Evolutionary conservation across 1,139 yeast genomes (phyloP).

Genomic region (Kluyveromyces sp.): DNA sequence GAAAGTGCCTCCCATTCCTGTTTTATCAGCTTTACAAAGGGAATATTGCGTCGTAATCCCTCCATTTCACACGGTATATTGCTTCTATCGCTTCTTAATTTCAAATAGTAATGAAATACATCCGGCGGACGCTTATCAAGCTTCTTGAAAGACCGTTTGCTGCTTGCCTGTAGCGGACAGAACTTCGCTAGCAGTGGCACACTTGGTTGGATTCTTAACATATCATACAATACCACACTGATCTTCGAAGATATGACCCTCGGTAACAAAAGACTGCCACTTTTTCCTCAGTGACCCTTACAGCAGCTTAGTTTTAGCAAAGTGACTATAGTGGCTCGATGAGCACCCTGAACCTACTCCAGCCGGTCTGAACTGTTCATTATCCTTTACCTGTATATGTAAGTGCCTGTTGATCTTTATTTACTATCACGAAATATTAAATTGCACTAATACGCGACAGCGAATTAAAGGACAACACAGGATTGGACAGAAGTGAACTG

Average conservation of each 20-base stretch:
- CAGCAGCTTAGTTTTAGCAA: too few relatives aligned
- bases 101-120: slow-evolving; percentile 21
- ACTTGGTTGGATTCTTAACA: slow-evolving; percentile 2
- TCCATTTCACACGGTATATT: slow-evolving; percentile 6
- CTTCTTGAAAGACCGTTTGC: slow-evolving; percentile 17
- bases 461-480: too few relatives aligned
- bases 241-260: too few relatives aligned
- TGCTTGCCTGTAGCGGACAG: slow-evolving; percentile 6
- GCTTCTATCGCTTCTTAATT: slow-evolving; percentile 14
- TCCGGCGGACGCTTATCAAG: slow-evolving; percentile 16
- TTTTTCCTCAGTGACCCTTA: too few relatives aligned
- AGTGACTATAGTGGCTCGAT: too few relatives aligned
- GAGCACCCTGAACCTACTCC: too few relatives aligned
- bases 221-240: not conserved
- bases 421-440: not conserved
- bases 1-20: slow-evolving; percentile 23
- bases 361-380: too few relatives aligned
- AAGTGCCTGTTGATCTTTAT: too few relatives aligned
- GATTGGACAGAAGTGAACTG: too few relatives aligned
- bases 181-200: slow-evolving; percentile 1
- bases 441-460: not conserved
- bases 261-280: too few relatives aligned
- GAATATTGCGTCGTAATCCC: slow-evolving; percentile 13
- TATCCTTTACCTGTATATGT: too few relatives aligned
- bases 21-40: slow-evolving; percentile 16